Evolutionary conservation across 2,329 filamentous ascomycete genomes (phyloP), one percentile per base, ranked within the genome.

Genomic region (Corynespora cassiicola): DNA sequence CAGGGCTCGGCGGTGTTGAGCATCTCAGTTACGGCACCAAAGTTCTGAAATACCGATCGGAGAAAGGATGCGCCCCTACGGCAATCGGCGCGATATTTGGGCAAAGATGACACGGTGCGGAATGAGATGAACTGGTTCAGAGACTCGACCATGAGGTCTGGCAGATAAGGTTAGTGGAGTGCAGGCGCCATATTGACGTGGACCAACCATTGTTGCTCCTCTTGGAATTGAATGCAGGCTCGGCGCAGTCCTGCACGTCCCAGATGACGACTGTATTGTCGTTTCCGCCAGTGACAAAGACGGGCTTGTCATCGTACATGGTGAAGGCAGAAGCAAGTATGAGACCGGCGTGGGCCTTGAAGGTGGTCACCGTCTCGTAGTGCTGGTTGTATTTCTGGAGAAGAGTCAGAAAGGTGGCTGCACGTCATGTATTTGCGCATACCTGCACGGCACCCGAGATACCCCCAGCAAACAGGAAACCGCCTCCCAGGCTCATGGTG

Each of bases 221-320:
- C 27, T 73, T 72, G 8, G 70, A 52, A 26, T 73, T 67, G 6
- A 67, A 59, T 15, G 74, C 68, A n/a, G 70, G 67, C 17, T 71
- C 63, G 15, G 74, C 71, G 47, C 77, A 80, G 38, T 84, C 79
- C 30, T 59, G 77, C 34, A 95, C 78, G 51, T 92, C 84, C 94
- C 94, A 99, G 14, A 97, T 81, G 6, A 89, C 87, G 17, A 99
- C 82, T 0, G 85, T 87, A 61, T 90, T 86, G 67, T 99, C 94
- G 58, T 95, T 99, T 31, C 90, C 91, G 7, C 94, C 94, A 0
- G 92, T 96, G 33, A 96, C 90, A 63, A 90, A 94, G n/a, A 94
- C 82, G n/a, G 87, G 81, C 42, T 87, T 82, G 32, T 82, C 80
- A 19, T 86, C 80, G 63, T 86, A 82, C 1, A 75, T 82, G 1